phyloP scores from a whole-genome alignment of 352 stramenopile species.

The Globisporangium acanthophoron region DNA sequence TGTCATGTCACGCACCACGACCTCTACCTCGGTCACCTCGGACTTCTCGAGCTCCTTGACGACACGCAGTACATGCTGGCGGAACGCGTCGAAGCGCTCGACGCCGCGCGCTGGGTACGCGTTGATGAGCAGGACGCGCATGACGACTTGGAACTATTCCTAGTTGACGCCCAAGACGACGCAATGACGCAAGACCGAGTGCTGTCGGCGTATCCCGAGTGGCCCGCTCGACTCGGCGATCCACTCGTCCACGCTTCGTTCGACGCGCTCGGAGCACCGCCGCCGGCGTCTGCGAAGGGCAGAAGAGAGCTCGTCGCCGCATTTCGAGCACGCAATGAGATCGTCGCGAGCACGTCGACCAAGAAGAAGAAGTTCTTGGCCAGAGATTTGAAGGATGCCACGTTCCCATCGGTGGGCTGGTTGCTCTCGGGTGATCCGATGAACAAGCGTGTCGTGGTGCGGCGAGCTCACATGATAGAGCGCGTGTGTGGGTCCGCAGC shows the following conservation, averaged over 20 bases:
- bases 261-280: conserved; percentile 3
- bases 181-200: background rate
- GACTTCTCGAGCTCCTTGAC: conserved; percentile 51
- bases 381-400: conserved; percentile 15
- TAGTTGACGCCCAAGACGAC: background rate
- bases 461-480: background rate
- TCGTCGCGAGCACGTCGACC: background rate
- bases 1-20: conserved; percentile 35
- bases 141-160: conserved; percentile 10
- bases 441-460: background rate
- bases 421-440: background rate
- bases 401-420: conserved; percentile 13
- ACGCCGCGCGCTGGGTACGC: conserved; percentile 40
- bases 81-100: conserved; percentile 47
- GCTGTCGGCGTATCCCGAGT: conserved; percentile 44
- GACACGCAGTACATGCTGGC: conserved; percentile 36
- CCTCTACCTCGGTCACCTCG: conserved; percentile 56
- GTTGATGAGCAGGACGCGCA: conserved; percentile 74
- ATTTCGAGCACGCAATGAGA: conserved; percentile 20
- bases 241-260: conserved; percentile 21
- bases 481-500: conserved; percentile 9
- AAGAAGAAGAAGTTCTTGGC: background rate
- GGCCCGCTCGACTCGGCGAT: conserved; percentile 46
- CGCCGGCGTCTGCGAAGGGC: conserved; percentile 10
- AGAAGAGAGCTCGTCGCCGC: conserved; percentile 32